Evolutionary conservation across 768 basidiomycete genomes (phyloP).

Genomic region (Paxillus involutus): DNA sequence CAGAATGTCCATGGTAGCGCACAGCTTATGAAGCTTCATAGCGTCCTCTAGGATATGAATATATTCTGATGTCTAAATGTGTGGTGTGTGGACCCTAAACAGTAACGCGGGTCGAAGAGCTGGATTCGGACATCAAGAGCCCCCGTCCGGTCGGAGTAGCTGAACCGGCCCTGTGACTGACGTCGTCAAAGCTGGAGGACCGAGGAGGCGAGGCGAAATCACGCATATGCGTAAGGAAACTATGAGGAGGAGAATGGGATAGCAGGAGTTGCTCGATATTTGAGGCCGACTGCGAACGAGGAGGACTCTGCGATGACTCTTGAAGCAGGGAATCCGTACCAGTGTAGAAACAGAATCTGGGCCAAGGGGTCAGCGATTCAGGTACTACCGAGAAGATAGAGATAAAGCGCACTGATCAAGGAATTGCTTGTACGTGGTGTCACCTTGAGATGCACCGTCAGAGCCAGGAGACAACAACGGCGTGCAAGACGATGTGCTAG

Average conservation of each 20-base stretch:
- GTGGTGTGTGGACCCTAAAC: background rate
- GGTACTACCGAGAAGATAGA: background rate
- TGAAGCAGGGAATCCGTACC: slow-evolving; percentile 46
- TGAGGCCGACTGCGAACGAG: slow-evolving; percentile 50
- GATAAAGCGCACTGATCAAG: slow-evolving; percentile 54
- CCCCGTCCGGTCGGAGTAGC: slow-evolving; percentile 27
- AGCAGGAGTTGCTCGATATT: slow-evolving; percentile 53
- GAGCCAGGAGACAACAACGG: slow-evolving; percentile 43
- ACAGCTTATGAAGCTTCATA: background rate
- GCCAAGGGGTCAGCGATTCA: slow-evolving; percentile 4
- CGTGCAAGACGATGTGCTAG: slow-evolving; percentile 44
- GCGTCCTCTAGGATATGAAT: background rate
- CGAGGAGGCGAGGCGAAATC: slow-evolving; percentile 18
- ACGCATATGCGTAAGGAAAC: slow-evolving; percentile 21
- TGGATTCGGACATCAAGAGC: slow-evolving; percentile 13
- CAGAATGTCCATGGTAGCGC: background rate
- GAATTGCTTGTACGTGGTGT: slow-evolving; percentile 59
- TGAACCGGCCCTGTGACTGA: slow-evolving; percentile 24
- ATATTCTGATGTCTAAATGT: background rate
- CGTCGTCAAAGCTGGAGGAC: slow-evolving; percentile 31
- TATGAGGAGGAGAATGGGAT: slow-evolving; percentile 32
- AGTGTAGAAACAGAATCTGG: slow-evolving; percentile 82
- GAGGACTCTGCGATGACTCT: slow-evolving; percentile 25
- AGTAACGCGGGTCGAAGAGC: slow-evolving; percentile 11
- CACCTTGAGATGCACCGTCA: slow-evolving; percentile 12